Percentiles rank a stretch among this genome's conserved stretches.
Evolutionary conservation across 1,139 yeast species (phyloP).

Genomic region (Saccharomyces hybrid): DNA sequence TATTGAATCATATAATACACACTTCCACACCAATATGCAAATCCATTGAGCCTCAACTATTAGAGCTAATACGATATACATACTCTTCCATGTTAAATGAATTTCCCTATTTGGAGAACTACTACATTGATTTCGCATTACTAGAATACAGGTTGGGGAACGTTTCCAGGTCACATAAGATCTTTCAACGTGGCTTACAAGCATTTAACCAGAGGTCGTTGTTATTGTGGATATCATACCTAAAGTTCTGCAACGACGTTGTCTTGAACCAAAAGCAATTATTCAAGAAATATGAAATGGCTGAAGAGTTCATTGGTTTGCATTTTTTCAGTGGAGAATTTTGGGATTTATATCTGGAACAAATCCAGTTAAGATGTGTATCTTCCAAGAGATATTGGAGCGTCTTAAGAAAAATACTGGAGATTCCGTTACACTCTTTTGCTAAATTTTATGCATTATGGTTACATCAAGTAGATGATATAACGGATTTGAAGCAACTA

Average conservation of each 20-base stretch:
- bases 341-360: constrained; percentile 64
- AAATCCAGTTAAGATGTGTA: constrained; percentile 39
- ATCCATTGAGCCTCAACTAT: constrained; percentile 14
- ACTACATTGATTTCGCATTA: constrained; percentile 72
- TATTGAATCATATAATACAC: constrained; percentile 24
- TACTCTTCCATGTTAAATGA: constrained; percentile 53
- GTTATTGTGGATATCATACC: constrained; percentile 64
- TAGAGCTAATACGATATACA: constrained; percentile 34
- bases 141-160: constrained; percentile 57
- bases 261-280: constrained; percentile 31
- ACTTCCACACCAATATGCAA: constrained; percentile 26
- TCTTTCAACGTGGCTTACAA: constrained; percentile 50
- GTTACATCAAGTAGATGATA: constrained; percentile 34
- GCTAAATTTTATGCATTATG: constrained; percentile 48
- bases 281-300: constrained; percentile 49
- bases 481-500: constrained; percentile 32
- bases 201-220: constrained; percentile 38
- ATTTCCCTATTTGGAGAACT: constrained; percentile 68
- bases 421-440: constrained; percentile 73
- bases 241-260: constrained; percentile 47
- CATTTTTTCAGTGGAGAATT: constrained; percentile 71
- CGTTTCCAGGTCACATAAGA: constrained; percentile 40
- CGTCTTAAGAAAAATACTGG: constrained; percentile 53
- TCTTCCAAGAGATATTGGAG: constrained; percentile 38
- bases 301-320: constrained; percentile 55